Percentiles rank a stretch among this genome's conserved stretches.
Conservation (phyloP, 306 rosid genomes). For the Nissolia schottii region DNA sequence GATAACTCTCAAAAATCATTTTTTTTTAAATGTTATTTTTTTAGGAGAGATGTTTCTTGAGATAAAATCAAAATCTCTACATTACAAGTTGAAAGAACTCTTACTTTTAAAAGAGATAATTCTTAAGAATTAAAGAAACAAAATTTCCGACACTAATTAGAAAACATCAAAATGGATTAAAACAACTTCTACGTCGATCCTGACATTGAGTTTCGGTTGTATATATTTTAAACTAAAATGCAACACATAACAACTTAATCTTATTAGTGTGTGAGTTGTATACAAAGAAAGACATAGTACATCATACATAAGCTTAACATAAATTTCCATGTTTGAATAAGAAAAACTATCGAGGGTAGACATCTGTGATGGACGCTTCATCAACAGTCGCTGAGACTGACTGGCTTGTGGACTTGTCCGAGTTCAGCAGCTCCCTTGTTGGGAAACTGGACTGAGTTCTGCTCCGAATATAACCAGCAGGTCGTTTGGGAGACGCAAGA, state of each 20-base stretch:
- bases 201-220: neutral
- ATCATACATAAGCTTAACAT: neutral
- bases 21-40: too few relatives aligned
- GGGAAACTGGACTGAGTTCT: neutral
- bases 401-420: constrained; percentile 4
- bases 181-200: neutral
- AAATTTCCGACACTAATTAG: too few relatives aligned
- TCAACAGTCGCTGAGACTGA: constrained; percentile 8
- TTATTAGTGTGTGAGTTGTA: neutral
- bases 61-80: too few relatives aligned
- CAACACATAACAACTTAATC: neutral
- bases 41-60: too few relatives aligned
- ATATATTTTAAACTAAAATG: neutral
- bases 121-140: too few relatives aligned
- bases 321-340: neutral
- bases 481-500: constrained; percentile 24
- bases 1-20: too few relatives aligned
- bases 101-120: too few relatives aligned
- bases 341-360: constrained; percentile 14
- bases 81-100: too few relatives aligned
- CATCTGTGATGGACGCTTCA: constrained; percentile 21
- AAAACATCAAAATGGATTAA: too few relatives aligned
- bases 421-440: neutral
- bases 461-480: constrained; percentile 25
- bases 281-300: neutral